Evolutionary conservation across 208 protist genomes (phyloP), one percentile per base, ranked within the genome.

Genomic region (Crithidia thermophila): DNA sequence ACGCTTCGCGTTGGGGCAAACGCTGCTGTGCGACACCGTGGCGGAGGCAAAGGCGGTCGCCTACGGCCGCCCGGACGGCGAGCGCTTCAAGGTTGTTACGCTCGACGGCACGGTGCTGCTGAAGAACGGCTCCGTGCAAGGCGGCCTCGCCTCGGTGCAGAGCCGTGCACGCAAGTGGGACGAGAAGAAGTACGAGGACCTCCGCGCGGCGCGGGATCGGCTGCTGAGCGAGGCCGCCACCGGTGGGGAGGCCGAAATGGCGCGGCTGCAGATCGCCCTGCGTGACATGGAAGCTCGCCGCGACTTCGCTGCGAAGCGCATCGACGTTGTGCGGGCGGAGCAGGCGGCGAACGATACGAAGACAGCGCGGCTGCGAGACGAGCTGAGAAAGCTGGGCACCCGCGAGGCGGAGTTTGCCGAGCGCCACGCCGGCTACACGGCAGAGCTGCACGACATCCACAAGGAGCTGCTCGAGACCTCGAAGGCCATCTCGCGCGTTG

Each of bases 61-160:
- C 31, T 99, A 95, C 74, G 84, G 71, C 21, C 58, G 69, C 25
- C 57, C 63, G 2, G 69, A 42, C 36, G 63, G 75, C 2, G 81
- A 93, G 66, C 86, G 94, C 7, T 85, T 90, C 73, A 98, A 98
- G 79, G 97, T 98, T 0, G 97, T 99, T 7, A 98, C 98, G 20
- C 39, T 98, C 23, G 95, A 99, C 58, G 98, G 98, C 57, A 95
- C 95, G 9, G 75, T 97, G 11, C 95, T 99, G 27, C 76, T 94
- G 23, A 98, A 98, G 70, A 95, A 94, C 61, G 98, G 98, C 50
- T 77, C 96, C 8, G 97, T 99, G 72, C 97, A 98, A 64, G 97
- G 98, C 66, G 98, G 98, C 59, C 58, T 90, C 11, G 83, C 85
- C 51, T 77, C 83, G 9, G 86, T 97, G 6, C 84, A 95, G 65